Percentiles rank a stretch among this genome's conserved stretches.
Conservation (phyloP, 2,329 filamentous ascomycete species). For the Diaporthe nobilis region DNA sequence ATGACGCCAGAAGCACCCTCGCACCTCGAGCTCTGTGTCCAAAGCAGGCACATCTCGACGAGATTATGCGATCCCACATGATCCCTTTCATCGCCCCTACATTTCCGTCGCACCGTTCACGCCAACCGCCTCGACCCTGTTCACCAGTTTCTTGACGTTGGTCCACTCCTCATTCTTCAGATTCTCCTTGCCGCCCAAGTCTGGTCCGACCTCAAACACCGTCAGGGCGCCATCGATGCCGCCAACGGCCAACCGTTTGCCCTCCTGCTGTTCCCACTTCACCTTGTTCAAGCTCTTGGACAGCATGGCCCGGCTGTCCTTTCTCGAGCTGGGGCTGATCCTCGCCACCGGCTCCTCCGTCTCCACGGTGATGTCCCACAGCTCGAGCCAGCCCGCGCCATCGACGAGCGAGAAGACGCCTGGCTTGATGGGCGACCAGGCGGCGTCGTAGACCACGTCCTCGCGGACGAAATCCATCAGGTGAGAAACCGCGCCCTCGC, state of each 20-base stretch:
- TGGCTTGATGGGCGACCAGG: constrained; percentile 94
- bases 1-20: constrained; percentile 33
- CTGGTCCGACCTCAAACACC: constrained; percentile 90
- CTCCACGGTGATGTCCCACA: constrained; percentile 95
- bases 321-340: constrained; percentile 78
- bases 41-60: constrained; percentile 23
- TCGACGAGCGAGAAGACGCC: constrained; percentile 96
- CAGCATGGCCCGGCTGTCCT: constrained; percentile 77
- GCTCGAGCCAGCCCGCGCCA: constrained; percentile 89
- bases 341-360: constrained; percentile 91
- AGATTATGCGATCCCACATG: constrained; percentile 20
- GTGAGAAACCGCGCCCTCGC: constrained; percentile 74
- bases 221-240: constrained; percentile 92
- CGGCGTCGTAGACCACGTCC: constrained; percentile 96
- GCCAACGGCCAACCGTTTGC: constrained; percentile 87
- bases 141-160: constrained; percentile 90
- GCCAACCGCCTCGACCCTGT: constrained; percentile 76
- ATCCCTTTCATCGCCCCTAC: constrained; percentile 44
- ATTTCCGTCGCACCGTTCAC: constrained; percentile 62
- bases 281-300: constrained; percentile 93
- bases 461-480: constrained; percentile 93
- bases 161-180: constrained; percentile 92
- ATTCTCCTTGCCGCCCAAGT: constrained; percentile 87
- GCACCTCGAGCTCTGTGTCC: constrained; percentile 26
- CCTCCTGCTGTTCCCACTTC: constrained; percentile 93